phyloP scores from a whole-genome alignment of 2,329 filamentous ascomycete species.

The Lasiodiplodia theobromae region DNA sequence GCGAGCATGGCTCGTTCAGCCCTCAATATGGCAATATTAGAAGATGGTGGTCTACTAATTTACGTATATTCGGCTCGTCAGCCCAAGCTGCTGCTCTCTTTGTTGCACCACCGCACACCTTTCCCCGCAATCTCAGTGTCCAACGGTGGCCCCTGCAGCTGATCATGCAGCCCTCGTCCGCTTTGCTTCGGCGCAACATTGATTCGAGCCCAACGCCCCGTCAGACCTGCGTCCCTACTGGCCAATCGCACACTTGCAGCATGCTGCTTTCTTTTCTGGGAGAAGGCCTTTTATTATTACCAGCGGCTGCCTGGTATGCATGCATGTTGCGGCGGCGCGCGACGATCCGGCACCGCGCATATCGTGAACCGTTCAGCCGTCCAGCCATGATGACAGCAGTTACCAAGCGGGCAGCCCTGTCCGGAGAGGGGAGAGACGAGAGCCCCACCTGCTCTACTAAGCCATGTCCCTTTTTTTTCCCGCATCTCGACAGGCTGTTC shows the following conservation, averaged over 20 bases:
- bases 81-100: not conserved
- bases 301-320: not conserved
- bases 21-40: too few species aligned
- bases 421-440: not conserved
- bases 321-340: constrained; percentile 6
- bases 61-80: not conserved
- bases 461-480: not conserved
- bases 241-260: constrained; percentile 35
- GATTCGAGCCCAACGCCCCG: not conserved
- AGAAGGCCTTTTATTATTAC: too few species aligned
- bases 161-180: constrained; percentile 46
- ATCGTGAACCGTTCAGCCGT: not conserved
- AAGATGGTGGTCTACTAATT: constrained; percentile 9
- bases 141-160: constrained; percentile 46
- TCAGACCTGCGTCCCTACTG: constrained; percentile 36
- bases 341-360: constrained; percentile 12
- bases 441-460: constrained; percentile 17
- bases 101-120: not conserved
- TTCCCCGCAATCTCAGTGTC: constrained; percentile 48
- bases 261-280: not conserved
- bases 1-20: not conserved
- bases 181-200: constrained; percentile 36
- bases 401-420: too few species aligned
- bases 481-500: constrained; percentile 32
- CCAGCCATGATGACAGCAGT: not conserved